These are phyloP conservation scores for Phialophora verrucosa DNA, from an alignment of 2,329 filamentous ascomycete genomes.

Conservation along the genomic window DNA sequence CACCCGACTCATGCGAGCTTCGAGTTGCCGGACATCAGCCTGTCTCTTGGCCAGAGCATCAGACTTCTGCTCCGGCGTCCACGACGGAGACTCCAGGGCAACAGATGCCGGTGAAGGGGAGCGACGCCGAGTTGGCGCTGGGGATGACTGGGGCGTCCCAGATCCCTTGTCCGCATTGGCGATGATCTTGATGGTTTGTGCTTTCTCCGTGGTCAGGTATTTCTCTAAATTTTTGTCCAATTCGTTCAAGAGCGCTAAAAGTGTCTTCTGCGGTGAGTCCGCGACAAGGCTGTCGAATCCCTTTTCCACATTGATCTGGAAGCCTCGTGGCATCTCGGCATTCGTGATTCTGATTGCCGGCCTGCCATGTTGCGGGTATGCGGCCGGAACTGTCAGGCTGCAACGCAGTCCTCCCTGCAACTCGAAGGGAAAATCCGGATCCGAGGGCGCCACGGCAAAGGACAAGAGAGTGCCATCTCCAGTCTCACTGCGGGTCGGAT, in stretches of 20 bases:
- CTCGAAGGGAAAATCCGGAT: slow-evolving; percentile 84
- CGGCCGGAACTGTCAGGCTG: slow-evolving; percentile 66
- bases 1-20: slow-evolving; percentile 73
- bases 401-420: slow-evolving; percentile 69
- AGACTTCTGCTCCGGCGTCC: slow-evolving; percentile 60
- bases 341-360: slow-evolving; percentile 70
- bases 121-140: not conserved
- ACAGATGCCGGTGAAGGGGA: slow-evolving; percentile 4
- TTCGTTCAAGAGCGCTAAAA: slow-evolving; percentile 70
- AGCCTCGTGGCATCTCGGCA: slow-evolving; percentile 72
- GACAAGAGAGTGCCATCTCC: slow-evolving; percentile 62
- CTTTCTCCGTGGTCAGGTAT: slow-evolving; percentile 72
- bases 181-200: slow-evolving; percentile 73
- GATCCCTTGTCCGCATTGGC: slow-evolving; percentile 60
- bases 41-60: slow-evolving; percentile 68
- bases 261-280: slow-evolving; percentile 60
- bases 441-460: slow-evolving; percentile 73
- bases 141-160: slow-evolving; percentile 2
- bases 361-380: slow-evolving; percentile 63
- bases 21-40: slow-evolving; percentile 72
- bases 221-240: slow-evolving; percentile 75
- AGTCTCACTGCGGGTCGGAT: slow-evolving; percentile 53
- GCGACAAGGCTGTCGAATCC: slow-evolving; percentile 72
- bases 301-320: slow-evolving; percentile 75
- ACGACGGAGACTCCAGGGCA: slow-evolving; percentile 17